Percentiles rank a stretch among this genome's conserved stretches.
phyloP scores from a whole-genome alignment of 2,329 filamentous ascomycete genomes.

The Alternaria dauci region DNA sequence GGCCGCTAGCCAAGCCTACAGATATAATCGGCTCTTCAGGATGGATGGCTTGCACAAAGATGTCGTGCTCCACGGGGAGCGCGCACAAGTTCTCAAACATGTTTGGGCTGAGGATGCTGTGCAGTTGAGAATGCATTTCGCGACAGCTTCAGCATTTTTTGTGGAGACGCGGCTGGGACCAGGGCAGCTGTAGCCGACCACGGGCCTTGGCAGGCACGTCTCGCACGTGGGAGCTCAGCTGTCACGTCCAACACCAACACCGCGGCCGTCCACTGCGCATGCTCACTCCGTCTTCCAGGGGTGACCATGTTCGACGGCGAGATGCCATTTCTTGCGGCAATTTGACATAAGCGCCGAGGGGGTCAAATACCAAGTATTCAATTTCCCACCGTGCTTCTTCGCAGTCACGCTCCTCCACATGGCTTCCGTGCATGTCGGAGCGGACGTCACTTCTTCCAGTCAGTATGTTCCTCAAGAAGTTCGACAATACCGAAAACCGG shows the following conservation, averaged over 20 bases:
- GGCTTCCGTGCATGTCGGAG: background rate
- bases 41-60: slow-evolving; percentile 89
- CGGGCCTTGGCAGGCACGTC: slow-evolving; percentile 25
- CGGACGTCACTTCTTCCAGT: too few relatives aligned
- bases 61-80: slow-evolving; percentile 81
- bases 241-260: background rate
- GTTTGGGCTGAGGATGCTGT: slow-evolving; percentile 17
- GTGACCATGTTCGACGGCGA: background rate
- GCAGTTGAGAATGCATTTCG: slow-evolving; percentile 3
- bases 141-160: slow-evolving; percentile 36
- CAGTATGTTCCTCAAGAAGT: background rate
- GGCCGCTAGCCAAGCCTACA: slow-evolving; percentile 83
- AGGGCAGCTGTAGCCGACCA: slow-evolving; percentile 27
- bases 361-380: background rate
- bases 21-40: slow-evolving; percentile 84
- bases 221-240: background rate
- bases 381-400: background rate
- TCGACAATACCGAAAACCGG: background rate
- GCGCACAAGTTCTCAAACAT: slow-evolving; percentile 96
- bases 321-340: background rate
- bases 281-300: background rate
- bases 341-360: background rate
- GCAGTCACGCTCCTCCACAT: background rate
- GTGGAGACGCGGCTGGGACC: slow-evolving; percentile 23
- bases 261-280: background rate